Evolutionary conservation across 2,329 filamentous ascomycete genomes (phyloP).

Genomic region (Chalaropsis ovoidea): DNA sequence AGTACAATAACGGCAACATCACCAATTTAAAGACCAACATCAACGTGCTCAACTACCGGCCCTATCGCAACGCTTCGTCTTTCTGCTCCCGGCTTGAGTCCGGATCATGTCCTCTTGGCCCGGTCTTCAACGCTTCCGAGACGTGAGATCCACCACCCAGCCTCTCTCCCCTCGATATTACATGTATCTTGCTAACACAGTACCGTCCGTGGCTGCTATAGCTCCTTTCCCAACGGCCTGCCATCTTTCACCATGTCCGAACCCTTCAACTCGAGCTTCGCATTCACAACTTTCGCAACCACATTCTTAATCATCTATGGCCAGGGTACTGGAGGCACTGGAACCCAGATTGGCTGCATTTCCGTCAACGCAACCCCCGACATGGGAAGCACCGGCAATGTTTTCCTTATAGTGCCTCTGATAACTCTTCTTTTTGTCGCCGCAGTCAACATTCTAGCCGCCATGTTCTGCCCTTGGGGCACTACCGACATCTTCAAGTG

Average conservation of each 20-base stretch:
- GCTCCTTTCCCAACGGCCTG: constrained; percentile 39
- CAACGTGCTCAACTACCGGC: constrained; percentile 66
- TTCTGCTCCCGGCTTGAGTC: constrained; percentile 60
- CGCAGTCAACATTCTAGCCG: constrained; percentile 71
- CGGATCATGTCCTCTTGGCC: constrained; percentile 61
- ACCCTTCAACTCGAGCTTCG: constrained; percentile 70
- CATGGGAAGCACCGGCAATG: constrained; percentile 58
- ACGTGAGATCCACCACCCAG: constrained; percentile 32
- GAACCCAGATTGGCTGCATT: constrained; percentile 60
- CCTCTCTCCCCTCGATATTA: constrained; percentile 3
- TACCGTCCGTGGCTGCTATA: constrained; percentile 26
- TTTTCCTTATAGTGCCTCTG: constrained; percentile 66
- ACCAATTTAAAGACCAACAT: constrained; percentile 65
- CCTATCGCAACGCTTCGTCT: constrained; percentile 44
- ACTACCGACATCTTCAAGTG: constrained; percentile 82
- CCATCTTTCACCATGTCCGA: constrained; percentile 65
- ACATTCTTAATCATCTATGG: constrained; percentile 68
- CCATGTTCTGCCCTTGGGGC: constrained; percentile 88
- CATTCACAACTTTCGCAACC: constrained; percentile 70
- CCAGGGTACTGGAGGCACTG: constrained; percentile 46
- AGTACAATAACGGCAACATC: constrained; percentile 38
- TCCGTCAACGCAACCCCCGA: constrained; percentile 75
- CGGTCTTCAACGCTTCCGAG: constrained; percentile 49
- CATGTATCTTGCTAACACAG: not conserved
- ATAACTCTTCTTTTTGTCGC: constrained; percentile 70